These are phyloP conservation scores for Irpex lacteus DNA, from an alignment of 1,284 basidiomycete genomes.

Conservation along the genomic window DNA sequence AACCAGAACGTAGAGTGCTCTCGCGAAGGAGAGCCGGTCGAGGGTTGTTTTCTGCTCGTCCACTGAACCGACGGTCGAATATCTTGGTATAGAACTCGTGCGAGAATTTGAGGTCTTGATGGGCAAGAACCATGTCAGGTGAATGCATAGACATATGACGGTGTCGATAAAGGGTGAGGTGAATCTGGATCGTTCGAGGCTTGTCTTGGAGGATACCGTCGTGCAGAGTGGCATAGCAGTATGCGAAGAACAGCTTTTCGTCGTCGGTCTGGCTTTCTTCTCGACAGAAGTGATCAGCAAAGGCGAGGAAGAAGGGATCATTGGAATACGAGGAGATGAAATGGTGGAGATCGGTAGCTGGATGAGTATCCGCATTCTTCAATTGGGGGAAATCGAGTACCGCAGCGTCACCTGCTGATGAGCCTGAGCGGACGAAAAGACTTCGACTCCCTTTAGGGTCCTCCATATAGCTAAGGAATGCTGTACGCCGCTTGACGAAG, in stretches of 20 bases:
- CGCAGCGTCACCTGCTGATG: constrained; percentile 72
- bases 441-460: constrained; percentile 86
- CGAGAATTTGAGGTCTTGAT: constrained; percentile 70
- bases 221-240: constrained; percentile 76
- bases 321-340: constrained; percentile 86
- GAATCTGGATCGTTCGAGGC: constrained; percentile 69
- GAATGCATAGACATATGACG: constrained; percentile 55
- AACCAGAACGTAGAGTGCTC: constrained; percentile 59
- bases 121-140: constrained; percentile 58
- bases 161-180: constrained; percentile 69
- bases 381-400: constrained; percentile 80
- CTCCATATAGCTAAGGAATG: constrained; percentile 89
- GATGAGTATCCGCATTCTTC: constrained; percentile 60
- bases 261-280: constrained; percentile 50
- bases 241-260: constrained; percentile 66
- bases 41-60: constrained; percentile 56
- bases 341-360: constrained; percentile 72
- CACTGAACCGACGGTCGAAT: constrained; percentile 69
- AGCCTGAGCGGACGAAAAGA: constrained; percentile 79
- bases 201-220: constrained; percentile 92
- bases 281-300: constrained; percentile 74
- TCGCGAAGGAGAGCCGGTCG: constrained; percentile 67
- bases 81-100: constrained; percentile 73
- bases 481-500: constrained; percentile 89
- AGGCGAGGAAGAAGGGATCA: constrained; percentile 70